phyloP scores from a whole-genome alignment of 371 early-diverging fungal genomes.

The Enterocytospora artemiae region DNA sequence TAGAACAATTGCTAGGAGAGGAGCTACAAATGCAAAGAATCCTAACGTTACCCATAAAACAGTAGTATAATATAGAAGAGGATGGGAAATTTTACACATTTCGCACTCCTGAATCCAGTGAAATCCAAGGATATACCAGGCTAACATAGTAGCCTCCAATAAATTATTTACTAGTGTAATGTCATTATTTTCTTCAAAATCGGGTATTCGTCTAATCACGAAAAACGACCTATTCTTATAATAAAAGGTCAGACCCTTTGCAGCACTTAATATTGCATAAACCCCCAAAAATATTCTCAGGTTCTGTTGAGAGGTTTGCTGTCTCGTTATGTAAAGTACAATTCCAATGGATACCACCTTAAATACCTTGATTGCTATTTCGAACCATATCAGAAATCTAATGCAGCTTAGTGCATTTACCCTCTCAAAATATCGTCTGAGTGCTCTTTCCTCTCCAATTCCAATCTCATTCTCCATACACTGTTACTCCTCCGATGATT shows the following conservation, averaged over 20 bases:
- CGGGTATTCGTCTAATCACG: constrained; percentile 49
- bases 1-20: constrained; percentile 56
- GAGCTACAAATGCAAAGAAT: constrained; percentile 53
- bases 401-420: constrained; percentile 49
- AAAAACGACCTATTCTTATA: constrained; percentile 56
- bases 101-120: constrained; percentile 59
- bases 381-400: constrained; percentile 36
- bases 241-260: constrained; percentile 48
- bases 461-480: constrained; percentile 2
- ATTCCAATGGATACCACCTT: constrained; percentile 38
- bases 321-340: constrained; percentile 46
- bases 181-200: constrained; percentile 56
- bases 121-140: constrained; percentile 59
- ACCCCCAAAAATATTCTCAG: constrained; percentile 56
- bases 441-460: background rate
- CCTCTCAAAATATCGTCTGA: constrained; percentile 13
- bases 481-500: background rate
- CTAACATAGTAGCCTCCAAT: constrained; percentile 56
- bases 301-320: constrained; percentile 49
- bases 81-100: constrained; percentile 44
- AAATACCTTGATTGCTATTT: constrained; percentile 42
- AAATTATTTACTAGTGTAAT: constrained; percentile 56
- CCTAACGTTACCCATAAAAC: constrained; percentile 51
- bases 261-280: constrained; percentile 47
- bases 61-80: constrained; percentile 56